Conservation (phyloP, 495 filamentous ascomycete genomes). For the Podospora comata region DNA sequence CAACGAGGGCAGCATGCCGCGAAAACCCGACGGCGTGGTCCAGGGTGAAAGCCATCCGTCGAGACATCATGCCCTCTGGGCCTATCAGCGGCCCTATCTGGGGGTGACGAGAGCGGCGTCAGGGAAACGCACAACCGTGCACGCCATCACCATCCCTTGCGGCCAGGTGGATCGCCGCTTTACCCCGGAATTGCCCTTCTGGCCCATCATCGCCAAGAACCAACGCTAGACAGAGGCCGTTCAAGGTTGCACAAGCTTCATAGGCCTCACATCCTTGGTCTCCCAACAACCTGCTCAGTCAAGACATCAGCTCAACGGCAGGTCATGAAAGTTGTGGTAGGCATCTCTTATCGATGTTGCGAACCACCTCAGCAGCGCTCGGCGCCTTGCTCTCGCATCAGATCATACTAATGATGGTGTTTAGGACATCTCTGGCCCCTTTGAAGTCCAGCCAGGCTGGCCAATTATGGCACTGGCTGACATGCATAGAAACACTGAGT, state of each 20-base stretch:
- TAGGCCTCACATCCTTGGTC: background rate
- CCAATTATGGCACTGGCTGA: background rate
- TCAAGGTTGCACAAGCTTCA: background rate
- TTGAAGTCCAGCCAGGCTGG: background rate
- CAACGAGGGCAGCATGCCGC: slow-evolving; percentile 5
- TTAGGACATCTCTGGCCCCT: background rate
- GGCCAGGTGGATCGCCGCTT: slow-evolving; percentile 5
- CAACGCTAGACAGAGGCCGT: background rate
- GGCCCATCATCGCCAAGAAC: slow-evolving; percentile 19
- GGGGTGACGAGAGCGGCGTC: slow-evolving; percentile 1
- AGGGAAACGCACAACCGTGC: background rate
- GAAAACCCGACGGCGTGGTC: slow-evolving; percentile 13
- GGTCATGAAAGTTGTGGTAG: background rate
- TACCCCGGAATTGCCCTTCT: slow-evolving; percentile 25
- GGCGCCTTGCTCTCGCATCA: background rate
- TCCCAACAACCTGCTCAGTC: background rate
- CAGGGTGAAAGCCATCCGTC: background rate
- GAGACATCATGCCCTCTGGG: background rate
- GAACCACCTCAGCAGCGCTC: background rate
- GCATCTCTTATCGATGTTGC: background rate
- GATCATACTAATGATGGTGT: slow-evolving; percentile 2
- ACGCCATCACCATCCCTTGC: background rate
- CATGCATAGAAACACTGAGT: background rate
- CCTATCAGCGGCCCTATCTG: background rate
- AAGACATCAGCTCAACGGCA: background rate